Conservation (phyloP, 345 rosid genomes). For the Jatropha curcas region DNA sequence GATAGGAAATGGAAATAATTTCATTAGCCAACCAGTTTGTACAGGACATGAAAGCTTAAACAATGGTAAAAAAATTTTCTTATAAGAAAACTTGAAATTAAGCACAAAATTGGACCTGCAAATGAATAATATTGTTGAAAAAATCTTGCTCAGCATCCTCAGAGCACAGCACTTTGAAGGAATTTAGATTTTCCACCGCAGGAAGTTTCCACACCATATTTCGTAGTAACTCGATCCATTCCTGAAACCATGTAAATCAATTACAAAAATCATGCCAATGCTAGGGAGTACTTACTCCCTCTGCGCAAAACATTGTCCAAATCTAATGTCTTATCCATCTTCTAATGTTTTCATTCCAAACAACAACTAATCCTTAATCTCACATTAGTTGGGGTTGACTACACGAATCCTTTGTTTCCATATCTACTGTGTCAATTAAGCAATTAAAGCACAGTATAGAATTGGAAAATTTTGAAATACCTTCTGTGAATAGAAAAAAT, state of each 20-base stretch:
- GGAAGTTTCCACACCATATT: slow-evolving; percentile 82
- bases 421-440: no score
- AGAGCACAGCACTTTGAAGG: slow-evolving; percentile 66
- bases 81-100: background rate
- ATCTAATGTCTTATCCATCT: background rate
- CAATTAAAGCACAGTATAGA: no score
- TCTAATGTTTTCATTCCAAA: background rate
- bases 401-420: no score
- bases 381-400: no score
- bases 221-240: slow-evolving; percentile 81
- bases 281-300: background rate
- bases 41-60: background rate
- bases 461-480: no score
- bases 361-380: no score
- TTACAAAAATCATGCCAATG: slow-evolving; percentile 9
- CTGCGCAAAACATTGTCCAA: background rate
- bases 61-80: no score
- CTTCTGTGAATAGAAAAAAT: no score
- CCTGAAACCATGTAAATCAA: slow-evolving; percentile 50
- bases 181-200: slow-evolving; percentile 51
- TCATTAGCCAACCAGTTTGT: background rate
- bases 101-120: slow-evolving; percentile 55
- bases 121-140: slow-evolving; percentile 68
- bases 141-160: slow-evolving; percentile 86
- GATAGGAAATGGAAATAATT: background rate